Evolutionary conservation across 306 rosid genomes (phyloP).

Genomic region (Delonix regia): DNA sequence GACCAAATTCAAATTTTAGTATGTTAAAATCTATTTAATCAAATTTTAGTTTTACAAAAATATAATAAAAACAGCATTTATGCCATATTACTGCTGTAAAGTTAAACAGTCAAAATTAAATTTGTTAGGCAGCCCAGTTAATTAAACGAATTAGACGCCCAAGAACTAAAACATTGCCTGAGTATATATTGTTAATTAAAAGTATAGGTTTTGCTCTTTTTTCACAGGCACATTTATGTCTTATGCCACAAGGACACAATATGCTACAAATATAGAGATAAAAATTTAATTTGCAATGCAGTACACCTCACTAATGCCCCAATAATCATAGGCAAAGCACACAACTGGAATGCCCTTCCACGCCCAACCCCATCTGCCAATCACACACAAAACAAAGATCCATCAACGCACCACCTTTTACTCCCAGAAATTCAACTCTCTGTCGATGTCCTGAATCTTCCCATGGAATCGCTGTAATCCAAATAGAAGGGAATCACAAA

Average conservation of each 20-base stretch:
- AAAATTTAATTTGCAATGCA: not conserved
- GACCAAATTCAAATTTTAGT: too few relatives aligned
- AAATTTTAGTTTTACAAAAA: too few relatives aligned
- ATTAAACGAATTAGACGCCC: not conserved
- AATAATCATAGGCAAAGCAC: conserved; percentile 88
- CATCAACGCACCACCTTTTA: conserved; percentile 90
- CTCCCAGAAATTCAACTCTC: conserved; percentile 87
- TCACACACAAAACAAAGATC: conserved; percentile 79
- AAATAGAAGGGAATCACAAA: too few relatives aligned
- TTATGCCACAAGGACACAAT: conserved; percentile 21
- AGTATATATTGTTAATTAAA: not conserved
- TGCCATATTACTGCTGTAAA: too few relatives aligned
- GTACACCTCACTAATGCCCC: conserved; percentile 80
- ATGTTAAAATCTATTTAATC: too few relatives aligned
- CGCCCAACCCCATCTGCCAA: conserved; percentile 84
- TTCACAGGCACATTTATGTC: not conserved
- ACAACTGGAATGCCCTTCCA: conserved; percentile 82
- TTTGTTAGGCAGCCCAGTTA: not conserved
- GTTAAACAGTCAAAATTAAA: too few relatives aligned
- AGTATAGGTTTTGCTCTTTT: not conserved
- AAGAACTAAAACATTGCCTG: not conserved
- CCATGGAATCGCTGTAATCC: too few relatives aligned
- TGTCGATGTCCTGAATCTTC: too few relatives aligned
- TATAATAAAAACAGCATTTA: too few relatives aligned
- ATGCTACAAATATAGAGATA: conserved; percentile 21